These are phyloP conservation scores for Boechera stricta DNA, from an alignment of 345 rosid genomes.

Conservation along the genomic window DNA sequence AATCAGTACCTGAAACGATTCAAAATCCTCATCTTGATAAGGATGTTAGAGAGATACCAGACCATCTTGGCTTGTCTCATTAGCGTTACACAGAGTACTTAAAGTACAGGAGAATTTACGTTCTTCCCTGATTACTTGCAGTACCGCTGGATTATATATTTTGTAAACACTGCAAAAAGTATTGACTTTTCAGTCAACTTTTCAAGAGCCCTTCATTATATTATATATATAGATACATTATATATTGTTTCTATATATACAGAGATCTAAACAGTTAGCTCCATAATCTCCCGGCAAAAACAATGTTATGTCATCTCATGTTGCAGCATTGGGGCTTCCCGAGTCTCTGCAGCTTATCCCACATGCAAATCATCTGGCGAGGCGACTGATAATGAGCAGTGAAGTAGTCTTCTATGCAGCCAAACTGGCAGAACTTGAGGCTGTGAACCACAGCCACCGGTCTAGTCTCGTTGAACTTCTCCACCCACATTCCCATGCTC, in stretches of 20 bases:
- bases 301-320: conserved; percentile 66
- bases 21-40: not conserved
- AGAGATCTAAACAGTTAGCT: conserved; percentile 41
- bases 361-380: conserved; percentile 89
- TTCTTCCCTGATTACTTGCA: not conserved
- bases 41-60: not conserved
- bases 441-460: conserved; percentile 80
- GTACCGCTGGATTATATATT: not conserved
- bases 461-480: conserved; percentile 80
- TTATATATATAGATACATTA: conserved; percentile 34
- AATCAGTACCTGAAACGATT: not conserved
- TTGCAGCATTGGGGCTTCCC: conserved; percentile 87
- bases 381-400: conserved; percentile 98
- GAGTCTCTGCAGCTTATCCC: conserved; percentile 67
- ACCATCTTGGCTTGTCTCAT: not conserved
- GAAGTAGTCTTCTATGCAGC: conserved; percentile 87
- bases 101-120: not conserved
- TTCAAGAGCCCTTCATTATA: conserved; percentile 29
- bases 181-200: conserved; percentile 19
- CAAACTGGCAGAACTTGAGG: conserved; percentile 88
- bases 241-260: conserved; percentile 38
- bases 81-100: not conserved
- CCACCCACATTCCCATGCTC: conserved; percentile 99
- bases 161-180: conserved; percentile 21
- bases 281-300: conserved; percentile 28